Conservation (phyloP, 441 rosid genomes). For the Corymbia calophylla region DNA sequence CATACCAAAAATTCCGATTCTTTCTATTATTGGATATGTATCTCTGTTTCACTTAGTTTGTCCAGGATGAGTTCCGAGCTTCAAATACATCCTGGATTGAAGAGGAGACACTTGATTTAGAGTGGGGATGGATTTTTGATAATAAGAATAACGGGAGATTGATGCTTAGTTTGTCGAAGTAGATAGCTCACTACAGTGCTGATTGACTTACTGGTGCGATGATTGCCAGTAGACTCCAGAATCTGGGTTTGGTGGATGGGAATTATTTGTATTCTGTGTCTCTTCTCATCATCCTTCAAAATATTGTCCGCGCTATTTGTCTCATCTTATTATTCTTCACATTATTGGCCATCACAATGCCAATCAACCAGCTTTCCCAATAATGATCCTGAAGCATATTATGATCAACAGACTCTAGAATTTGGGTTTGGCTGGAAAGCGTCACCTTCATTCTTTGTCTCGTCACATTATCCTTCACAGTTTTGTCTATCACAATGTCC, state of each 20-base stretch:
- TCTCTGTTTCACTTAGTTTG: background rate
- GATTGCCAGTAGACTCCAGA: background rate
- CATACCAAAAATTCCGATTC: background rate
- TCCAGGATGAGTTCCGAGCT: background rate
- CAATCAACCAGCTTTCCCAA: background rate
- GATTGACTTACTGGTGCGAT: background rate
- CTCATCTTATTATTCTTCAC: background rate
- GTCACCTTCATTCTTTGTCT: background rate
- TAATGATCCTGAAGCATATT: background rate
- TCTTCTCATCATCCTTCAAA: background rate
- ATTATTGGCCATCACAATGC: background rate
- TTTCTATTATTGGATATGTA: fast-evolving
- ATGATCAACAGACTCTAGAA: background rate
- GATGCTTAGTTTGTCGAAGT: fast-evolving
- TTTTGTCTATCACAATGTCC: background rate
- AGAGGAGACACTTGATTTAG: background rate
- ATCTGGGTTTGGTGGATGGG: background rate
- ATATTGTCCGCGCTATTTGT: background rate
- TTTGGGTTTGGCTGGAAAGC: background rate
- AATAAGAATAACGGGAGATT: background rate
- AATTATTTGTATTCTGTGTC: background rate
- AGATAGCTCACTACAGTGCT: background rate
- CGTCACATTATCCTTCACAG: background rate
- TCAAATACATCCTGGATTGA: background rate
- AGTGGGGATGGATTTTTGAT: fast-evolving